Conservation (phyloP, 352 stramenopile species). For the Phytopythium ostracodes region DNA sequence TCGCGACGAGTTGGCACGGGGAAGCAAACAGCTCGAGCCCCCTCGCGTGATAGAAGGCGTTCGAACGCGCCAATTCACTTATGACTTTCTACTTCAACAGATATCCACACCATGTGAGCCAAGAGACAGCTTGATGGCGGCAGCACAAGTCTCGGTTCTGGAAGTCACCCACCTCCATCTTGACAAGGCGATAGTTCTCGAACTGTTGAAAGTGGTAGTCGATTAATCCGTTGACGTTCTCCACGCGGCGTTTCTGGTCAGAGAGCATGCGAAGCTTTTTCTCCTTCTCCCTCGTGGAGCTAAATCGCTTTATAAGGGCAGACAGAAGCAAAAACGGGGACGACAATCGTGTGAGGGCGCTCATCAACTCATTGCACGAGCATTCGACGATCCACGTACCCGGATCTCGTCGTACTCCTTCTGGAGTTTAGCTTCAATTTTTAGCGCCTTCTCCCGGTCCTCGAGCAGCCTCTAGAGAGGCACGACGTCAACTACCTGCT, state of each 20-base stretch:
- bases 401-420: slow-evolving; percentile 70
- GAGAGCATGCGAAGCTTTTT: slow-evolving; percentile 80
- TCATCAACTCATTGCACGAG: neutral
- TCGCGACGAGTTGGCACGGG: slow-evolving; percentile 45
- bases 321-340: neutral
- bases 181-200: slow-evolving; percentile 61
- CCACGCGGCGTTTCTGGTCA: slow-evolving; percentile 77
- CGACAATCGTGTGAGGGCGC: neutral
- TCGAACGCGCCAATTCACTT: slow-evolving; percentile 62
- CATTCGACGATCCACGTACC: slow-evolving; percentile 16
- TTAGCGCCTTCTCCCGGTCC: slow-evolving; percentile 77
- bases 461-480: slow-evolving; percentile 56
- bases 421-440: slow-evolving; percentile 72
- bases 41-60: slow-evolving; percentile 76
- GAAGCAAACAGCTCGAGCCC: slow-evolving; percentile 62
- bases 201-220: slow-evolving; percentile 74
- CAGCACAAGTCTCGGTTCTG: neutral
- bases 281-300: slow-evolving; percentile 61
- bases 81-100: slow-evolving; percentile 53
- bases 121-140: neutral
- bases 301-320: slow-evolving; percentile 24
- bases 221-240: slow-evolving; percentile 77
- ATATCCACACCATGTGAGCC: neutral
- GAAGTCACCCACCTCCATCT: slow-evolving; percentile 58
- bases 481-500: neutral